phyloP scores from a whole-genome alignment of 805 yeast genomes.

The Jamesozyma gamospora region DNA sequence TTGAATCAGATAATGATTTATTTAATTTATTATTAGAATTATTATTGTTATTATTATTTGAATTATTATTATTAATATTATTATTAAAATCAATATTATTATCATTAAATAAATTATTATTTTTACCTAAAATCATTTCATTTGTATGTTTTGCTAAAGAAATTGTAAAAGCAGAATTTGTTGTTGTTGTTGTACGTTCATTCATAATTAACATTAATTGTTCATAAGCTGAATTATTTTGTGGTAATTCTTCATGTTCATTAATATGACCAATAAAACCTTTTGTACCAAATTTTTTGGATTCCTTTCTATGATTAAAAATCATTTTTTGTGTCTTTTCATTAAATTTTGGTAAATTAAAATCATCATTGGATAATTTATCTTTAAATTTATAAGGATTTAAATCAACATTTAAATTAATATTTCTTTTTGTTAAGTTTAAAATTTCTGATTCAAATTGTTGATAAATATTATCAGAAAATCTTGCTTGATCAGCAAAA shows the following conservation, averaged over 20 bases:
- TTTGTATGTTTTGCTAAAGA: conserved; percentile 26
- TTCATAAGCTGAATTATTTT: conserved; percentile 78
- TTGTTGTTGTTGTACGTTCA: conserved; percentile 35
- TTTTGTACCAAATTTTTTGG: conserved; percentile 29
- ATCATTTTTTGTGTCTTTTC: conserved; percentile 24
- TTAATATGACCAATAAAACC: conserved; percentile 36
- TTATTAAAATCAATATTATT: conserved; percentile 3
- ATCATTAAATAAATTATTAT: not conserved
- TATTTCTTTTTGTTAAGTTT: conserved; percentile 64
- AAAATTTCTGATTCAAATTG: conserved; percentile 84
- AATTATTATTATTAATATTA: conserved; percentile 2
- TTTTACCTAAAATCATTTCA: conserved; percentile 4
- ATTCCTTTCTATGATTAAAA: conserved; percentile 35
- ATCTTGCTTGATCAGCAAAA: conserved; percentile 71
- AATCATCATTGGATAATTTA: conserved; percentile 16
- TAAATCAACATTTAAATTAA: conserved; percentile 63
- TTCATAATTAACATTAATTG: conserved; percentile 71
- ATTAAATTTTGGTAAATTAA: conserved; percentile 39
- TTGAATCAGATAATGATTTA: conserved; percentile 9
- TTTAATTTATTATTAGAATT: not conserved
- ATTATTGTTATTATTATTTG: not conserved
- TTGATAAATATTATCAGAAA: conserved; percentile 69
- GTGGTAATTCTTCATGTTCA: conserved; percentile 61
- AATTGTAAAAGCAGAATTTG: conserved; percentile 32
- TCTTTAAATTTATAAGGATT: conserved; percentile 51